Conservation (phyloP, 495 filamentous ascomycete species). For the Penicillium canescens region DNA sequence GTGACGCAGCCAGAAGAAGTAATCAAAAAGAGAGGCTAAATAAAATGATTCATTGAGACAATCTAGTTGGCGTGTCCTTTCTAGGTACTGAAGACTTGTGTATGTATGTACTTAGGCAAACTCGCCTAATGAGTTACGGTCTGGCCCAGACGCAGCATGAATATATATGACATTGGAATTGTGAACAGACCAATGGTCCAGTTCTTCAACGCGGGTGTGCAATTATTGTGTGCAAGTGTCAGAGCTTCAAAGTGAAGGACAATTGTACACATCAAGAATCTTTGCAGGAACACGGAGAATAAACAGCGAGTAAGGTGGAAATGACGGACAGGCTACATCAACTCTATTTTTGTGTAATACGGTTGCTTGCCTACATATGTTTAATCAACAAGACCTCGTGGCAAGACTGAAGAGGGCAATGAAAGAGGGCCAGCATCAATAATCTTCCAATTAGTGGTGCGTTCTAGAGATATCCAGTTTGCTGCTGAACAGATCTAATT, state of each 20-base stretch:
- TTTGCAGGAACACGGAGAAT: neutral
- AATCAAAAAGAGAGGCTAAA: neutral
- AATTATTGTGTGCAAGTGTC: conserved; percentile 12
- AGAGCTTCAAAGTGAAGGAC: conserved; percentile 3
- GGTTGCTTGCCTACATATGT: neutral
- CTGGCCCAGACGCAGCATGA: conserved; percentile 3
- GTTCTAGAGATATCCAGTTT: neutral
- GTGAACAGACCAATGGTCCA: too few relatives aligned
- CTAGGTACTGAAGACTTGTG: neutral
- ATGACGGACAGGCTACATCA: conserved; percentile 26
- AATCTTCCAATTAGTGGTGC: too few relatives aligned
- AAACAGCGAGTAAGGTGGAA: conserved; percentile 3
- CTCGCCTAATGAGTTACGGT: neutral
- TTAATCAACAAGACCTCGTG: conserved; percentile 11
- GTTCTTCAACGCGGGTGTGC: too few relatives aligned
- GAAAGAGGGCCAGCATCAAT: too few relatives aligned
- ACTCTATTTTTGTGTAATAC: conserved; percentile 28
- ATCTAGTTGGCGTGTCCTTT: too few relatives aligned
- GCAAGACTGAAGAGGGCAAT: conserved; percentile 2
- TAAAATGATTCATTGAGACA: neutral
- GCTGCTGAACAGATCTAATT: neutral
- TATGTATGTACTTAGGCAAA: neutral
- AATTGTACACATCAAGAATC: conserved; percentile 1
- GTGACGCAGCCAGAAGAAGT: conserved; percentile 5
- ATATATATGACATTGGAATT: neutral